Conservation (phyloP, 2,329 filamentous ascomycete genomes). For the Trichoderma koningiopsis region DNA sequence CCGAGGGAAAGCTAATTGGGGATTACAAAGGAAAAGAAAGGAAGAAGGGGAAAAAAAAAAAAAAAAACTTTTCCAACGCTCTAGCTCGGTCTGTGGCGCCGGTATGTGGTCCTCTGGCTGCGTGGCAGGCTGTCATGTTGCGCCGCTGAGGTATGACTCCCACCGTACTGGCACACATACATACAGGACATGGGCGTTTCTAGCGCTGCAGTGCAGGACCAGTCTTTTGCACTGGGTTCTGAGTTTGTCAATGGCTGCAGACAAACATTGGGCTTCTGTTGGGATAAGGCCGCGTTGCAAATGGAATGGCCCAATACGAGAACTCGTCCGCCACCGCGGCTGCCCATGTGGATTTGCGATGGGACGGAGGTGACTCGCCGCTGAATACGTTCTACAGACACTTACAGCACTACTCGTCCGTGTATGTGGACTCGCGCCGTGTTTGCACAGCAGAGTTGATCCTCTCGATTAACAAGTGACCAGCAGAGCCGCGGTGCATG, state of each 20-base stretch:
- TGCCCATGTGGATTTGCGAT: background rate
- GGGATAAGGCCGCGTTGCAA: conserved; percentile 16
- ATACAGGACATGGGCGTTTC: background rate
- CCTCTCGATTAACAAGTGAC: background rate
- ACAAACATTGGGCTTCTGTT: conserved; percentile 16
- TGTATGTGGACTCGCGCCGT: background rate
- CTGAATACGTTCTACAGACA: background rate
- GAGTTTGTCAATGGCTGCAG: conserved; percentile 5
- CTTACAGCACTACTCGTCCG: background rate
- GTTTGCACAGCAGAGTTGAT: background rate
- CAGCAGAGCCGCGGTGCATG: background rate
- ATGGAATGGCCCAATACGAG: conserved; percentile 19
- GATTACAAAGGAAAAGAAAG: background rate
- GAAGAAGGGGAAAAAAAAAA: background rate
- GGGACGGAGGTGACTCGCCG: background rate
- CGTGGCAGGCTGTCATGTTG: conserved; percentile 22
- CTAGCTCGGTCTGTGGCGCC: conserved; percentile 7
- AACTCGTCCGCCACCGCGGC: background rate
- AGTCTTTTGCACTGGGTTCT: conserved; percentile 9
- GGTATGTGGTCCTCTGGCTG: conserved; percentile 16
- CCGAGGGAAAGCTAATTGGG: background rate
- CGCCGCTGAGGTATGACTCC: conserved; percentile 7
- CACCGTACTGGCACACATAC: background rate
- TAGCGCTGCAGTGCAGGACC: conserved; percentile 1
- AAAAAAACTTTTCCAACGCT: background rate